Conservation (phyloP, 257 asterid genomes). For the Nicotiana paniculata region DNA sequence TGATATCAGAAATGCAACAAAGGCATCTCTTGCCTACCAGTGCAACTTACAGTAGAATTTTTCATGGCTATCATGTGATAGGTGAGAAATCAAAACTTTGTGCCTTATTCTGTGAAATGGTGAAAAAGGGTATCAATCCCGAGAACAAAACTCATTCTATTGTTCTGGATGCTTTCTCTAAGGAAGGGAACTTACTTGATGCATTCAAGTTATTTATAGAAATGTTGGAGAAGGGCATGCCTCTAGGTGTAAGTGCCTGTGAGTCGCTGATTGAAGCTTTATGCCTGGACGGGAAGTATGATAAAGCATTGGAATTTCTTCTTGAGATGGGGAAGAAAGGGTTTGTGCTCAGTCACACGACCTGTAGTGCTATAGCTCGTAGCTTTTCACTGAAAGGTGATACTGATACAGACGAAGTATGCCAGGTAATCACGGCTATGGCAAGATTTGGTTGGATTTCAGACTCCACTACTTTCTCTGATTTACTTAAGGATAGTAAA, state of each 20-base stretch:
- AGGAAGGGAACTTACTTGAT: slow-evolving; percentile 14
- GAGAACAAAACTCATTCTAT: background rate
- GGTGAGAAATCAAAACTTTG: slow-evolving; percentile 4
- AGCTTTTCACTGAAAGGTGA: slow-evolving; percentile 1
- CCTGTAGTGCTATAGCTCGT: background rate
- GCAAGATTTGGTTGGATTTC: slow-evolving; percentile 10
- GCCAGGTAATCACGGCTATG: background rate
- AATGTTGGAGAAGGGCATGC: background rate
- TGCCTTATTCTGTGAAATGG: slow-evolving; percentile 1
- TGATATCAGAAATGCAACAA: slow-evolving; percentile 5
- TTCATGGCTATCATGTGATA: slow-evolving; percentile 3
- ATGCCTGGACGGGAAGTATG: background rate
- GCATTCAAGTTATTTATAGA: background rate
- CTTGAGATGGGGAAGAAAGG: slow-evolving; percentile 2
- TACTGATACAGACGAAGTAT: background rate
- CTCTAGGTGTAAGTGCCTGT: background rate
- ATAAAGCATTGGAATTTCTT: slow-evolving; percentile 1
- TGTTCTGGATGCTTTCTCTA: slow-evolving; percentile 9
- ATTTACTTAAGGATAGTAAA: background rate
- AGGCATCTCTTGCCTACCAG: background rate
- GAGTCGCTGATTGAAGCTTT: slow-evolving; percentile 1
- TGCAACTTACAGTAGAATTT: background rate
- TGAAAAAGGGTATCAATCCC: background rate
- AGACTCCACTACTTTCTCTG: background rate
- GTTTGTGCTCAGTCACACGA: background rate